Evolutionary conservation across 2,329 filamentous ascomycete genomes (phyloP), one percentile per base, ranked within the genome.

Genomic region (Neodidymelliopsis sp.): DNA sequence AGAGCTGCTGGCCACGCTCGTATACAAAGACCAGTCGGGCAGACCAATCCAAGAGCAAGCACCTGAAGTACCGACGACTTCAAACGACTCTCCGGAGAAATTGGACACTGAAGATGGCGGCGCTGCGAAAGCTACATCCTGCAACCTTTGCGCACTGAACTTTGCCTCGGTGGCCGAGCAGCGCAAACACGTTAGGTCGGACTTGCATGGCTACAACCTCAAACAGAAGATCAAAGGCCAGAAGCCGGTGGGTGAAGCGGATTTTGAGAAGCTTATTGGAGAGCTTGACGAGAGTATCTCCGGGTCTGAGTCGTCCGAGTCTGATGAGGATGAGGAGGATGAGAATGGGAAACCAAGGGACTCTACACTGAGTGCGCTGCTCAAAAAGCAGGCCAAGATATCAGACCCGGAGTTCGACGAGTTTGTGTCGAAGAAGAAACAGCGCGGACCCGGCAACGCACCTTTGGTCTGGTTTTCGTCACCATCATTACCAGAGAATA

Each of bases 141-240:
- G 94, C 71, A 85, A 87, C 1, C 80, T 97, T 4, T 99, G 94
- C 74, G 79, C 81, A 28, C 80, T 91, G 27, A 78, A 81, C 4
- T 96, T 95, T 63, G 67, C 80, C 23, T 87, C 81, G 8, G 81
- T 96, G 6, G 80, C 85, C 53, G 93, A 97, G 54, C 93, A 97
- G 69, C 84, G 90, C 53, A 82, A 84, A 50, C 94, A 99, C 74
- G 85, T 90, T 49, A 89, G 90, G 63, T 96, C 93, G 8, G 94
- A 99, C 66, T 80, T 95, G 37, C 94, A 99, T 72, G 84, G 88
- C 57, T 99, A 97, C 76, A 99, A 99, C 70, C 76, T 97, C 53
- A 97, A 96, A 74, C 89, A 93, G 69, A 96, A 90, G 77, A 77
- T 96, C 47, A 85, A 90, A 35, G 90, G 90, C 0, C 80, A 81